Evolutionary conservation across 768 basidiomycete species (phyloP).

Genomic region (Russula olivacea): DNA sequence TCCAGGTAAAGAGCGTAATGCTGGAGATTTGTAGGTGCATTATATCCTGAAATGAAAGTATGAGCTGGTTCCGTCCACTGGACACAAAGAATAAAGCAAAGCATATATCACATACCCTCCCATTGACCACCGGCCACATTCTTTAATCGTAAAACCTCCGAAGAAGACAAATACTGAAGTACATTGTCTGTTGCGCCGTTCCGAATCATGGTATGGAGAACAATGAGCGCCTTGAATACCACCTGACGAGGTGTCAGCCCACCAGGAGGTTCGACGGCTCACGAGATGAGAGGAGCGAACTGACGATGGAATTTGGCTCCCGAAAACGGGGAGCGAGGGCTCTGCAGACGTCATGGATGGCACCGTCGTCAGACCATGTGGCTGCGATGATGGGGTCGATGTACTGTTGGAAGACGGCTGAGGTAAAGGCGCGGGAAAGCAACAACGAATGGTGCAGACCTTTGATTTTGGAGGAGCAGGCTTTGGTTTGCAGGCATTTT

Average conservation of each 20-base stretch:
- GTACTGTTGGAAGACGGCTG: constrained; percentile 50
- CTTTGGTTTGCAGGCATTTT: constrained; percentile 96
- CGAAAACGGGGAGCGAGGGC: constrained; percentile 78
- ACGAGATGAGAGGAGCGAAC: constrained; percentile 30
- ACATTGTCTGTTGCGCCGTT: constrained; percentile 96
- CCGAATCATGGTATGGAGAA: constrained; percentile 93
- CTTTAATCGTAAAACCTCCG: constrained; percentile 73
- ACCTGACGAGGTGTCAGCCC: constrained; percentile 46
- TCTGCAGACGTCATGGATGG: constrained; percentile 88
- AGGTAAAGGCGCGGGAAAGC: background rate
- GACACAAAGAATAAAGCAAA: constrained; percentile 3
- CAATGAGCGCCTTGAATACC: constrained; percentile 96
- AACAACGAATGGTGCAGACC: constrained; percentile 38
- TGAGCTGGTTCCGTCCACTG: background rate
- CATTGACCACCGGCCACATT: constrained; percentile 79
- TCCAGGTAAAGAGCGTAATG: constrained; percentile 88
- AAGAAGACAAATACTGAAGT: constrained; percentile 71
- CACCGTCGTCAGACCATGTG: constrained; percentile 94
- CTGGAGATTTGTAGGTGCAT: constrained; percentile 78
- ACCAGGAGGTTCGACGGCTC: background rate
- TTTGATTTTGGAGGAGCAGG: constrained; percentile 93
- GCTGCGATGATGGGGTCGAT: constrained; percentile 94
- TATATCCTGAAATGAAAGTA: constrained; percentile 53
- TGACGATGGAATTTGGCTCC: constrained; percentile 87
- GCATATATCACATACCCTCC: constrained; percentile 58